phyloP scores from a whole-genome alignment of 768 basidiomycete genomes.

The Tephrocybe sp. region DNA sequence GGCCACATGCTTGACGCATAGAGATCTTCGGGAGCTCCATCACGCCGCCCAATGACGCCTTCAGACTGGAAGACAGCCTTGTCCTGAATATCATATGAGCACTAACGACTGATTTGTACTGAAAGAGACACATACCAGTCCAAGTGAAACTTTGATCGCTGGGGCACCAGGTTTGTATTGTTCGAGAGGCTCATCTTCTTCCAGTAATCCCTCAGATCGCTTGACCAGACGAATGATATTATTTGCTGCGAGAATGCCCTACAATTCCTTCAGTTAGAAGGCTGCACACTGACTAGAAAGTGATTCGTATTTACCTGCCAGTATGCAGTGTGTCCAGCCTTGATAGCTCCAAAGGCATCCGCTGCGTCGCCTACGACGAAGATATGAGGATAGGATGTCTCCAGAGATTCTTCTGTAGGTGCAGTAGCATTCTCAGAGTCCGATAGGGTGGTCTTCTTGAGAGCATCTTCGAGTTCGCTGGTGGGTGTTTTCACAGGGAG shows the following conservation, averaged over 20 bases:
- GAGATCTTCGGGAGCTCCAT: conserved; percentile 45
- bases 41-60: conserved; percentile 40
- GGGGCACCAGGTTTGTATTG: conserved; percentile 44
- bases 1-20: conserved; percentile 47
- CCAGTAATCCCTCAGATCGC: conserved; percentile 7
- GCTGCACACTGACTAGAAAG: neutral
- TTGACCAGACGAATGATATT: conserved; percentile 50
- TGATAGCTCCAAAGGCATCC: conserved; percentile 61
- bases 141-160: conserved; percentile 63
- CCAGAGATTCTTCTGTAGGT: neutral
- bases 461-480: conserved; percentile 16
- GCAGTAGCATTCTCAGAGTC: conserved; percentile 2
- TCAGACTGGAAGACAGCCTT: conserved; percentile 46
- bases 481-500: conserved; percentile 6
- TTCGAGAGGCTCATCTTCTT: conserved; percentile 32
- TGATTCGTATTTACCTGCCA: conserved; percentile 33
- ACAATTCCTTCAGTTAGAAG: neutral
- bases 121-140: conserved; percentile 39
- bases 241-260: conserved; percentile 51
- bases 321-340: conserved; percentile 58
- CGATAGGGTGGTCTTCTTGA: conserved; percentile 21
- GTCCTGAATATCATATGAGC: conserved; percentile 3
- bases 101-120: neutral
- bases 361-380: conserved; percentile 65
- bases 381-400: conserved; percentile 47